These are phyloP conservation scores for Coemansia umbellata DNA, from an alignment of 192 early-diverging fungal genomes.

Conservation along the genomic window DNA sequence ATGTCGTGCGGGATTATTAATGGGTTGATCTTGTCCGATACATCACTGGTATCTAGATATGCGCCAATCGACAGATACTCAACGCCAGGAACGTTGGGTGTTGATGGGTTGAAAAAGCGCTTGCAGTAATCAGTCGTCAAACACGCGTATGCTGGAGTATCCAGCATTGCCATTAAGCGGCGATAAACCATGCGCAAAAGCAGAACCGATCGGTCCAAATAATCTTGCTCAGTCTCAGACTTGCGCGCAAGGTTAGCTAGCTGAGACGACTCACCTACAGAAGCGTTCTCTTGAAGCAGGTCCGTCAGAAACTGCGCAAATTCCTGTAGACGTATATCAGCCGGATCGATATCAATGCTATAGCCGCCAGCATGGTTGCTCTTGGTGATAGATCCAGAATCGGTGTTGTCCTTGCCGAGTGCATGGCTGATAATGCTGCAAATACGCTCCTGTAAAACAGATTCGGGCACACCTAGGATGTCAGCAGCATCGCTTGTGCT, in stretches of 20 bases:
- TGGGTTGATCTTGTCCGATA: slow-evolving; percentile 62
- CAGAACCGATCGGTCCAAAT: slow-evolving; percentile 25
- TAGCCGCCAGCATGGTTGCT: background rate
- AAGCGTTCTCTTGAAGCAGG: slow-evolving; percentile 37
- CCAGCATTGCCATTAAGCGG: slow-evolving; percentile 67
- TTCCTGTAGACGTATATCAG: slow-evolving; percentile 26
- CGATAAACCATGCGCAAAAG: slow-evolving; percentile 46
- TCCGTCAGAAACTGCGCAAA: slow-evolving; percentile 45
- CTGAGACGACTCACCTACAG: slow-evolving; percentile 29
- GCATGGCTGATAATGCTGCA: slow-evolving; percentile 29
- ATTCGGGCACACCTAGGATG: slow-evolving; percentile 10
- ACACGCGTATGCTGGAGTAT: slow-evolving; percentile 89
- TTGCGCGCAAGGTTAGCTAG: slow-evolving; percentile 18
- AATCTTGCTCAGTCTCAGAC: slow-evolving; percentile 22
- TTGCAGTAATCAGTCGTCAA: slow-evolving; percentile 84
- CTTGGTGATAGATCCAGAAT: background rate
- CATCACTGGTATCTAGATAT: slow-evolving; percentile 60
- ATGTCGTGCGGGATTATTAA: slow-evolving; percentile 77
- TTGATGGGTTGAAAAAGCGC: slow-evolving; percentile 82
- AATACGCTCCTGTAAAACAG: slow-evolving; percentile 25
- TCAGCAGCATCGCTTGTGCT: background rate
- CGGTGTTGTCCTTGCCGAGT: slow-evolving; percentile 1
- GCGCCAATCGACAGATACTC: slow-evolving; percentile 84
- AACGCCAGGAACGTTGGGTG: slow-evolving; percentile 70
- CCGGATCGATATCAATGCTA: slow-evolving; percentile 19